These are phyloP conservation scores for Parsonsia alboflavescens DNA, from an alignment of 257 asterid species.

Conservation along the genomic window DNA sequence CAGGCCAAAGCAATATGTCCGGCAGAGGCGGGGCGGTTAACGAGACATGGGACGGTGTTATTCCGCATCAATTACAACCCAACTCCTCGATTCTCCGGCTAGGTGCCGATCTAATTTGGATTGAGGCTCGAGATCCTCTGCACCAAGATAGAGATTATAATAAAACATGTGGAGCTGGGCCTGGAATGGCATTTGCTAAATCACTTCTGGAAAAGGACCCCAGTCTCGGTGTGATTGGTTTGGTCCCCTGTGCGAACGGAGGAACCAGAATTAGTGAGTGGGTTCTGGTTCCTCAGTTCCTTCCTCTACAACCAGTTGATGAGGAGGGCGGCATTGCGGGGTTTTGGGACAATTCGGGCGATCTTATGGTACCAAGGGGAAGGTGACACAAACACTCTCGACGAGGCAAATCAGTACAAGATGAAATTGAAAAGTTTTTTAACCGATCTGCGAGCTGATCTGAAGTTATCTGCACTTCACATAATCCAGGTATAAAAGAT, in stretches of 20 bases:
- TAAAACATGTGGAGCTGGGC: constrained; percentile 70
- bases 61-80: constrained; percentile 46
- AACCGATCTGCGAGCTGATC: constrained; percentile 26
- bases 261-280: constrained; percentile 33
- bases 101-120: constrained; percentile 37
- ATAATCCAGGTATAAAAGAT: constrained; percentile 31
- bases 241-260: constrained; percentile 43
- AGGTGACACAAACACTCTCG: constrained; percentile 28
- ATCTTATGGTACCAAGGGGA: constrained; percentile 44
- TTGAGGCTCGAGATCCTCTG: constrained; percentile 71
- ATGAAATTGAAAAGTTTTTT: constrained; percentile 28
- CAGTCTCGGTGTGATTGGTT: constrained; percentile 50
- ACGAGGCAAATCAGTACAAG: constrained; percentile 28
- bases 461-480: constrained; percentile 25
- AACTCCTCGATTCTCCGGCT: constrained; percentile 42
- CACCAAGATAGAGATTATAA: constrained; percentile 58
- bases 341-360: constrained; percentile 31
- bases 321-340: constrained; percentile 28
- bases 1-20: constrained; percentile 91
- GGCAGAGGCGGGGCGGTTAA: constrained; percentile 74
- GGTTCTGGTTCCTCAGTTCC: constrained; percentile 24
- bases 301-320: constrained; percentile 23
- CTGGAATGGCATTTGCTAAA: constrained; percentile 71
- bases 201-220: constrained; percentile 27
- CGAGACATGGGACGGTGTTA: constrained; percentile 55